Evolutionary conservation across 805 yeast genomes (phyloP), one percentile per base, ranked within the genome.

Genomic region (Candida wancherniae): DNA sequence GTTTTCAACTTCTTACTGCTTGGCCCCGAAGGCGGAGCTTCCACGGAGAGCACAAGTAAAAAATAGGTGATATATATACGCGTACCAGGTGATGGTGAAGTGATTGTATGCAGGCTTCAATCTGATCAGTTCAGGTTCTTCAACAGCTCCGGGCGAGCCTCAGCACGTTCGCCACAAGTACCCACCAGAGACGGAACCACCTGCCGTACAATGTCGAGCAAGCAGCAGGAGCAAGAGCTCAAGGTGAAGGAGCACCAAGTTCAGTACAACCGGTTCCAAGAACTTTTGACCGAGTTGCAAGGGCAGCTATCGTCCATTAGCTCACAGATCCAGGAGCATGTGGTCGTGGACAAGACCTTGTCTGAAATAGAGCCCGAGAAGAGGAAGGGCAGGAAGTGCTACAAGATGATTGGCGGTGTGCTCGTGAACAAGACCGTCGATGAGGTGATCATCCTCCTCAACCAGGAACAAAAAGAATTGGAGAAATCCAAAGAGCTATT

Each of bases 391-490:
- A 74, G 98, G 39, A 78, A 80, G 51, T 86, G 97, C 50, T 87
- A 77, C 61, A 77, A 94, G 48, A 86, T 92, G 96, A 73, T 90
- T 19, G 97, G 96, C 15, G 94, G 95, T 7, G 95, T 88, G 3
- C 67, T 90, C 19, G 83, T 88, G 11, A 94, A 87, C 50, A 80
- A 84, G 43, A 70, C 78, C 4, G 92, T 86, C 4, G 78, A 70
- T n/a, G 86, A 84, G 23, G 92, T 88, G 4, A 58, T 71, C 15
- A 80, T 79, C 9, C 67, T 79, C 8, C 58, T 86, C 32, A 66
- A 70, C 30, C 64, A 73, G 15, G 86, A 83, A 29, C 40, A 31
- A 36, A 40, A 43, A 35, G 49, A 43, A 23, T 42, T 45, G n/a
- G 17, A 24, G 6, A 38, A 34, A 28, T 33, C 49, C 5, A 52